Percentiles rank a stretch among this genome's conserved stretches.
These are phyloP conservation scores for Crucihimalaya himalaica DNA, from an alignment of 345 rosid genomes.

Conservation along the genomic window DNA sequence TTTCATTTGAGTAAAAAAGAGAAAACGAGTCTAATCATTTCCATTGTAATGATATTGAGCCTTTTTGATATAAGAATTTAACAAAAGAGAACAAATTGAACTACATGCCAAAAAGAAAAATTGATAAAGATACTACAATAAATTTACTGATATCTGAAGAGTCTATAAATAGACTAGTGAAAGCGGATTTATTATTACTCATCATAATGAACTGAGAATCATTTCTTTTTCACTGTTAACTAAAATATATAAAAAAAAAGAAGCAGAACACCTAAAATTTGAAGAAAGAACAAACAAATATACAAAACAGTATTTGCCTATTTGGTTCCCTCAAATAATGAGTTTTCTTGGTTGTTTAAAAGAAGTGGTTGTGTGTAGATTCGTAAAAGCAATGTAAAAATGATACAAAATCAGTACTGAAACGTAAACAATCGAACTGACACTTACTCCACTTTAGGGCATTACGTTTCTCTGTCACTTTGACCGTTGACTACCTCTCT, in stretches of 20 bases:
- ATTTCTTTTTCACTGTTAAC: slow-evolving; percentile 15
- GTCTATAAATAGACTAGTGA: slow-evolving; percentile 34
- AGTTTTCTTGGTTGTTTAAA: neutral
- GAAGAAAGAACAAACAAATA: neutral
- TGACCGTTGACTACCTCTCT: slow-evolving; percentile 42
- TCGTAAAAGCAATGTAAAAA: slow-evolving; percentile 7
- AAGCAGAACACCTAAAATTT: neutral
- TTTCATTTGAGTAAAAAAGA: neutral
- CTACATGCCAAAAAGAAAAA: slow-evolving; percentile 31
- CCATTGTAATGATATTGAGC: neutral
- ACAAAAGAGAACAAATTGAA: neutral
- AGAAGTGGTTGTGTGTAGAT: slow-evolving; percentile 29
- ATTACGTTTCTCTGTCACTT: slow-evolving; percentile 43
- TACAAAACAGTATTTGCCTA: slow-evolving; percentile 1
- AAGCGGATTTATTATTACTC: slow-evolving; percentile 10
- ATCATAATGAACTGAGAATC: slow-evolving; percentile 25
- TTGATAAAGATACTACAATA: neutral
- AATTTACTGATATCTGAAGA: slow-evolving; percentile 28
- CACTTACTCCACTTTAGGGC: slow-evolving; percentile 35
- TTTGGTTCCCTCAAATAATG: neutral
- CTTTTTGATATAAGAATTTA: neutral
- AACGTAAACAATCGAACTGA: slow-evolving; percentile 35
- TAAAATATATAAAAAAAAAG: neutral
- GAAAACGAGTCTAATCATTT: neutral
- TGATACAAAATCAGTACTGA: slow-evolving; percentile 19